Percentiles rank a stretch among this genome's conserved stretches.
These are phyloP conservation scores for Fusarium sp. DNA, from an alignment of 2,329 filamentous ascomycete species.

Conservation along the genomic window DNA sequence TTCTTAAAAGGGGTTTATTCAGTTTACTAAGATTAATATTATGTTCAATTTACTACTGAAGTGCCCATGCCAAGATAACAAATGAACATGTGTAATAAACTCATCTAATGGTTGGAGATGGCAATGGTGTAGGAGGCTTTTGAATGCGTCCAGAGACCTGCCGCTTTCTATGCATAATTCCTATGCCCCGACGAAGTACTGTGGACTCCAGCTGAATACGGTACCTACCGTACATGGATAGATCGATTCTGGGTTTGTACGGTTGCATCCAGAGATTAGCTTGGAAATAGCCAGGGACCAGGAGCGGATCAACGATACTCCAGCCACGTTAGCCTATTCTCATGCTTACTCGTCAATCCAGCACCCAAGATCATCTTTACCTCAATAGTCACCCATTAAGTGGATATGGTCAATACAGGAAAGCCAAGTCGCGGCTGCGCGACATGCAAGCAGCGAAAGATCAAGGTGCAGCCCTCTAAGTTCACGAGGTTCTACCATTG, in stretches of 20 bases:
- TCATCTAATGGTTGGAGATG: neutral
- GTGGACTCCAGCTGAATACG: neutral
- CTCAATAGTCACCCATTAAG: neutral
- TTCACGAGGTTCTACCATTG: fast-evolving
- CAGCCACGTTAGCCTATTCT: neutral
- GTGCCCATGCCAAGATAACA: neutral
- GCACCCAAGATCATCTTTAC: neutral
- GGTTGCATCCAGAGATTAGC: neutral
- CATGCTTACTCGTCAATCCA: neutral
- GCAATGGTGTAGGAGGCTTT: neutral
- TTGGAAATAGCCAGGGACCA: neutral
- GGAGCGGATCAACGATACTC: neutral
- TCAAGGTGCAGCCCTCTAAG: slow-evolving; percentile 22
- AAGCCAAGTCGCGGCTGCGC: slow-evolving; percentile 38
- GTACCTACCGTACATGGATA: neutral
- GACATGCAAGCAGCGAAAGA: slow-evolving; percentile 37
- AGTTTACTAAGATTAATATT: neutral
- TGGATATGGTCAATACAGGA: slow-evolving; percentile 35
- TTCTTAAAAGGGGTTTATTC: neutral
- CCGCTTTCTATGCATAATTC: neutral
- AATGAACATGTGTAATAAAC: neutral
- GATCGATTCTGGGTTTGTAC: neutral
- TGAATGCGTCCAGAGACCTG: neutral
- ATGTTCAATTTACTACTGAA: neutral
- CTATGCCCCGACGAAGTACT: neutral